Evolutionary conservation across 176 grass and related monocot genomes (phyloP).

Genomic region (Phoenix dactylifera): DNA sequence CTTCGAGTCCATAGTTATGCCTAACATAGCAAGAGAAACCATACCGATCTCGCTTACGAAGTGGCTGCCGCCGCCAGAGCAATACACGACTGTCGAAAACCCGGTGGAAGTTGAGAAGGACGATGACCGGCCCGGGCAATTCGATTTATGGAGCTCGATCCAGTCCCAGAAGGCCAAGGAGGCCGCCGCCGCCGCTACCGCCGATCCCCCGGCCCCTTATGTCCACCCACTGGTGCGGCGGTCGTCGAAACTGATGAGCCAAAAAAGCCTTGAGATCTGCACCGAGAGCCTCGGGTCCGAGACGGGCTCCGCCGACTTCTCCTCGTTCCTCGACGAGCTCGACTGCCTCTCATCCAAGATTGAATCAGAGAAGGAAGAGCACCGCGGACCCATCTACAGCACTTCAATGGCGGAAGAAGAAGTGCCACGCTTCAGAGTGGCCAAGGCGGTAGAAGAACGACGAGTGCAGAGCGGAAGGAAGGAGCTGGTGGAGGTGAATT

Average conservation of each 20-base stretch:
- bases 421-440: too few relatives aligned
- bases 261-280: slow-evolving; percentile 89
- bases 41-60: not conserved
- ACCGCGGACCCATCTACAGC: too few relatives aligned
- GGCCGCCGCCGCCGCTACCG: slow-evolving; percentile 2
- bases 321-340: not conserved
- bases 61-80: slow-evolving; percentile 17
- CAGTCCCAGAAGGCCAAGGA: slow-evolving; percentile 26
- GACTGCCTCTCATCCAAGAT: slow-evolving; percentile 23
- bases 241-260: slow-evolving; percentile 69
- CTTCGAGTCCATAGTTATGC: too few relatives aligned
- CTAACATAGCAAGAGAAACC: too few relatives aligned
- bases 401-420: too few relatives aligned
- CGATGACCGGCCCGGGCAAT: slow-evolving; percentile 19
- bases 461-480: not conserved
- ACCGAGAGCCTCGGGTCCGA: slow-evolving; percentile 98
- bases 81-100: not conserved
- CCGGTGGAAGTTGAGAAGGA: not conserved
- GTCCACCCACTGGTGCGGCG: slow-evolving; percentile 42
- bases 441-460: too few relatives aligned
- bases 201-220: slow-evolving; percentile 29
- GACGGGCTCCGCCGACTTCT: slow-evolving; percentile 50
- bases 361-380: too few relatives aligned
- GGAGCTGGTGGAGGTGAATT: slow-evolving; percentile 55
- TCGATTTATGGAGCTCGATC: slow-evolving; percentile 63